A percentile compares a stretch with the other conserved stretches of the same genome.
phyloP scores from a whole-genome alignment of 108 stramenopile species.

The Cyclostephanos invisitatus region DNA sequence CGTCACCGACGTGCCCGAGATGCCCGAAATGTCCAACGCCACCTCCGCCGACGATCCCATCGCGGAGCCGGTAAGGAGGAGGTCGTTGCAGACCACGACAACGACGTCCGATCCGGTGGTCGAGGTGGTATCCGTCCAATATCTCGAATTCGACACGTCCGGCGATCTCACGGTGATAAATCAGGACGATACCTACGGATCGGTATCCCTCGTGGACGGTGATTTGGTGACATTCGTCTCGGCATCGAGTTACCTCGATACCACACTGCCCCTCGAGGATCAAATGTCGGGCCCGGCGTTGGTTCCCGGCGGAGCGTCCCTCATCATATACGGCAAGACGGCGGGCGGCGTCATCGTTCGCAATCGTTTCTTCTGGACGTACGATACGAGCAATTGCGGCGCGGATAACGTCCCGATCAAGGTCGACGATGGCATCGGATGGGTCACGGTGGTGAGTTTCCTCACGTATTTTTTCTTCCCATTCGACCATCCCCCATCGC shows the following conservation, averaged over 20 bases:
- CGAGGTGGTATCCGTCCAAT: conserved; percentile 46
- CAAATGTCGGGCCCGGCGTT: conserved; percentile 12
- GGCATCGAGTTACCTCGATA: conserved; percentile 17
- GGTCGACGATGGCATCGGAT: conserved; percentile 39
- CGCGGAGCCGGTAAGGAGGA: neutral
- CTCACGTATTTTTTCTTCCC: neutral
- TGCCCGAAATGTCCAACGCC: too few relatives aligned
- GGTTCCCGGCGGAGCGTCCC: conserved; percentile 36
- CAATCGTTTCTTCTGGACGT: conserved; percentile 48
- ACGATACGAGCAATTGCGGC: conserved; percentile 14
- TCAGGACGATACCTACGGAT: conserved; percentile 29
- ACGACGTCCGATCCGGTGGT: conserved; percentile 2
- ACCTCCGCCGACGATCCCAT: neutral
- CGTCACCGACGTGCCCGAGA: neutral
- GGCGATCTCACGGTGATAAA: conserved; percentile 29
- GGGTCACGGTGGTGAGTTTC: conserved; percentile 45
- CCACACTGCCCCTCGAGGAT: conserved; percentile 6
- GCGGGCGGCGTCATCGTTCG: conserved; percentile 22
- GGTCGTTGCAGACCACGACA: neutral
- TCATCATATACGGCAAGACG: conserved; percentile 41
- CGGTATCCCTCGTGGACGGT: conserved; percentile 15
- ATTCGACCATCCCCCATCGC: neutral
- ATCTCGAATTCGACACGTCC: conserved; percentile 29
- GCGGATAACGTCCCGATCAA: conserved; percentile 14
- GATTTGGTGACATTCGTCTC: conserved; percentile 21